phyloP scores from a whole-genome alignment of 805 yeast genomes.

The Kodamaea jinghongensis region DNA sequence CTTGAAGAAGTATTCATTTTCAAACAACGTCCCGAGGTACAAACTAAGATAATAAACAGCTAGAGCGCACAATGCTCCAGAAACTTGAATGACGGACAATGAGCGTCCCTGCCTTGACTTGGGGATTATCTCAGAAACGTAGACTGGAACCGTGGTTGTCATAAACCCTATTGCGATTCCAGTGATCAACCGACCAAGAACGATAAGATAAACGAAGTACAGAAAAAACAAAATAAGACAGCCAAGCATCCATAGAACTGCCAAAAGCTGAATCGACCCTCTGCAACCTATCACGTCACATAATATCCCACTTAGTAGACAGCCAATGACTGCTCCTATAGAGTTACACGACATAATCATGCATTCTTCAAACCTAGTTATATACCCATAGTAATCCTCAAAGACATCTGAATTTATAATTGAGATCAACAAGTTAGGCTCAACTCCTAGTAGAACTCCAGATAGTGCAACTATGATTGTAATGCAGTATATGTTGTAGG shows the following conservation, averaged over 20 bases:
- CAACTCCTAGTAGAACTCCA: constrained; percentile 29
- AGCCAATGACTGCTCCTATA: constrained; percentile 40
- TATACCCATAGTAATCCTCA: constrained; percentile 18
- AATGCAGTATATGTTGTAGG: constrained; percentile 8
- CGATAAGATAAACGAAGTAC: constrained; percentile 22
- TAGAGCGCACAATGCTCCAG: constrained; percentile 18
- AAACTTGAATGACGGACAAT: constrained; percentile 23
- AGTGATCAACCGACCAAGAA: constrained; percentile 27
- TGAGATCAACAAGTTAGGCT: constrained; percentile 23
- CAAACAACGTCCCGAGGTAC: constrained; percentile 12
- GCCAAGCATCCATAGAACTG: constrained; percentile 29
- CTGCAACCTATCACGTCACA: constrained; percentile 30
- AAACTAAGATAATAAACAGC: constrained; percentile 14
- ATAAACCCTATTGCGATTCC: constrained; percentile 34
- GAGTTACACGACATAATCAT: constrained; percentile 26
- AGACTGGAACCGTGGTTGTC: constrained; percentile 30
- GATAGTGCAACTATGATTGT: constrained; percentile 18
- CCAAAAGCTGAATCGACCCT: constrained; percentile 21
- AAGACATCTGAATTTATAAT: constrained; percentile 21
- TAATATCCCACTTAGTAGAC: constrained; percentile 27
- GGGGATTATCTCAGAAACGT: constrained; percentile 29
- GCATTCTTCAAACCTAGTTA: constrained; percentile 21
- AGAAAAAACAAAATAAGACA: constrained; percentile 23
- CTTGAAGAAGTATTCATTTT: constrained; percentile 14
- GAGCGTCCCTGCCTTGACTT: constrained; percentile 19